Evolutionary conservation across 805 yeast species (phyloP).

Genomic region (Osmozyma mogii): DNA sequence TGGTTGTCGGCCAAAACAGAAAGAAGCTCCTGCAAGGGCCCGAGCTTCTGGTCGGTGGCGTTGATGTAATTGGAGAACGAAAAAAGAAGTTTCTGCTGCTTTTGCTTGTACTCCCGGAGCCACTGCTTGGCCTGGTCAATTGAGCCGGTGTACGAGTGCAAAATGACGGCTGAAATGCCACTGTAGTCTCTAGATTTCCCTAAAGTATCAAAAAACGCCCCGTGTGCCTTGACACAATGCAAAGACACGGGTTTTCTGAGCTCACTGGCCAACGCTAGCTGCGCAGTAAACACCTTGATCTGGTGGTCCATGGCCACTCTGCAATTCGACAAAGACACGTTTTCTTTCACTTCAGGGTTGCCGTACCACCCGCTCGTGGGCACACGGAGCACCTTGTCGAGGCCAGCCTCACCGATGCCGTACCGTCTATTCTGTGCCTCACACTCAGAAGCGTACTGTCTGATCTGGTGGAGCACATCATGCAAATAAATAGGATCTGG

Average conservation of each 20-base stretch:
- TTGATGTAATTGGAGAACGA: constrained; percentile 50
- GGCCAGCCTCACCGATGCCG: constrained; percentile 85
- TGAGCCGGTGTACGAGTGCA: constrained; percentile 87
- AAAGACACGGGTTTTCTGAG: constrained; percentile 52
- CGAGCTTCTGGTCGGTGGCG: constrained; percentile 23
- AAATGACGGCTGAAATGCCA: constrained; percentile 38
- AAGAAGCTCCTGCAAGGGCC: constrained; percentile 14
- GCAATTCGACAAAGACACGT: constrained; percentile 32
- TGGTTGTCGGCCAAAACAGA: constrained; percentile 13
- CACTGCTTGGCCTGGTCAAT: constrained; percentile 53
- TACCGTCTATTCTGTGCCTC: constrained; percentile 8
- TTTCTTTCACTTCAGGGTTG: constrained; percentile 12
- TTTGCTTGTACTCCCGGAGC: constrained; percentile 25
- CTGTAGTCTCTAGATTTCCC: constrained; percentile 7
- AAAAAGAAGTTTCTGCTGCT: constrained; percentile 29
- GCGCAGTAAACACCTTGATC: constrained; percentile 37
- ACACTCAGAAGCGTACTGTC: constrained; percentile 12
- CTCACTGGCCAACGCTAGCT: constrained; percentile 47
- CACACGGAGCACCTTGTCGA: constrained; percentile 68
- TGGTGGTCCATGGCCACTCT: constrained; percentile 67
- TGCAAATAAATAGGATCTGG: constrained; percentile 54
- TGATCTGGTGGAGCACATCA: constrained; percentile 25
- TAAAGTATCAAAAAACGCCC: constrained; percentile 43
- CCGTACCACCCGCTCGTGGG: constrained; percentile 55
- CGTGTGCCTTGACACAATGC: constrained; percentile 82